Base-by-base conservation (phyloP, 495 filamentous ascomycete species). In the Podospora conica region DNA sequence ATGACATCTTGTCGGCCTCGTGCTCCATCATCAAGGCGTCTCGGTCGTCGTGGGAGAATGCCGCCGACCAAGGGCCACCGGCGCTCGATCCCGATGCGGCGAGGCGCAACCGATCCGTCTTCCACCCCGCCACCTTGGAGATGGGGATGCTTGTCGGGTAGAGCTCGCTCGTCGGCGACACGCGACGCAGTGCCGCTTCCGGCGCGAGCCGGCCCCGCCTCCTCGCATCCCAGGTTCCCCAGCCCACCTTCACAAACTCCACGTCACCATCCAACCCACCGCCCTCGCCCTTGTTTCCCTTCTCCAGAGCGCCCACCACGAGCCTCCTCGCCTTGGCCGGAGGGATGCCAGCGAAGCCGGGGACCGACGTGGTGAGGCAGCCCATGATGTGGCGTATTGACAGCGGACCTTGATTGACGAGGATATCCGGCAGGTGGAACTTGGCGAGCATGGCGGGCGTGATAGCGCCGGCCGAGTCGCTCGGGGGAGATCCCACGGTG, bases 371-470 rank as follows among this genome's bases (percentile, higher is more conserved):
- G 23, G 94, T 96, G 64, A 98, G 84, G 75, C 93, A 91, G 68
- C 90, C 90, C 87, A 96, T 96, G 68, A 98, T 85, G 74, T 97
- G 90, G 70, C 94, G 93, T 72, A 98, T 97, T 24, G 95, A 92
- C 76, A 97, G 77, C 20, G 95, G 92, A 23, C 93, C 95, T 71
- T 98, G 88, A 67, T 87, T 84, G 31, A 97, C 84, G 66, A 98
- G 84, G 76, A 98, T 96, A 68, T 89, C 88, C 7, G 95, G 93
- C 29, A 98, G 87, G 75, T 98, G 91, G 78, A 92, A 88, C 76
- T 92, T 94, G 65, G 95, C 92, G 60, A 98, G 84, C 81, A 98
- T 86, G 65, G 82, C 83, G 10, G 94, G 85, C 31, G 92, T 96
- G 78, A 98, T 97, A 68, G 85, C 85, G 67, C 92, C 92, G 18